Evolutionary conservation across 2,329 filamentous ascomycete species (phyloP), one percentile per base, ranked within the genome.

Genomic region (Harringtonia lauricola): DNA sequence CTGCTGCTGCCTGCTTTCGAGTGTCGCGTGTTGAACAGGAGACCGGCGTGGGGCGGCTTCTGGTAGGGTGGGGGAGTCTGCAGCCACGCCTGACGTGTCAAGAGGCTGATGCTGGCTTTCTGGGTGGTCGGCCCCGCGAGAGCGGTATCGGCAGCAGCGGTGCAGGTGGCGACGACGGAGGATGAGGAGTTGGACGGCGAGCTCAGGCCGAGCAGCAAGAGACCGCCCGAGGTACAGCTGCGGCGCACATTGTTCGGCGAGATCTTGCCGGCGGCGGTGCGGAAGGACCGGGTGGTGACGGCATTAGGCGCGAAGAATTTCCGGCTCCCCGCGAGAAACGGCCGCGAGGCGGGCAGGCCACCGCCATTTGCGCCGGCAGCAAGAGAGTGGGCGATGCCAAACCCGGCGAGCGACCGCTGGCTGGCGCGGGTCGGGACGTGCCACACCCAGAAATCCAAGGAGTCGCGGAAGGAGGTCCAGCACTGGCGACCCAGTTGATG

Each of bases 191-290:
- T 59, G 4, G 61, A 54, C 29, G 59, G 61, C 19, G 68, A 63
- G 44, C 59, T 59, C 29, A 67, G 52, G 17, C 72, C 68, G 40
- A 75, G 55, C 15, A 77, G 65, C 22, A 78, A 59, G 30, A 76
- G 60, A 7, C 74, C 68, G 21, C 74, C 70, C 2, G 73, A 76
- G 29, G 72, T 69, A 54, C 74, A 72, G 53, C 68, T 71, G 46
- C 65, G 67, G 12, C 66, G 67, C 21, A 68, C 60, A 54, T 69
- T 64, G 44, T 59, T 57, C 22, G 57, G 52, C 46, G 60, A 58
- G 38, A 59, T 49, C 51, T 40, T 26, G 40, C 36, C 19, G 33
- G 21, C 15, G 6, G 18, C 2, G 8, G 22, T 14, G 15, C 15
- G 15, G 38, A 10, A 13, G 19, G n/a, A 21, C 21, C 15, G 34